Base-by-base conservation (phyloP, 2,329 filamentous ascomycete species). In the Venturia aucupariae region DNA sequence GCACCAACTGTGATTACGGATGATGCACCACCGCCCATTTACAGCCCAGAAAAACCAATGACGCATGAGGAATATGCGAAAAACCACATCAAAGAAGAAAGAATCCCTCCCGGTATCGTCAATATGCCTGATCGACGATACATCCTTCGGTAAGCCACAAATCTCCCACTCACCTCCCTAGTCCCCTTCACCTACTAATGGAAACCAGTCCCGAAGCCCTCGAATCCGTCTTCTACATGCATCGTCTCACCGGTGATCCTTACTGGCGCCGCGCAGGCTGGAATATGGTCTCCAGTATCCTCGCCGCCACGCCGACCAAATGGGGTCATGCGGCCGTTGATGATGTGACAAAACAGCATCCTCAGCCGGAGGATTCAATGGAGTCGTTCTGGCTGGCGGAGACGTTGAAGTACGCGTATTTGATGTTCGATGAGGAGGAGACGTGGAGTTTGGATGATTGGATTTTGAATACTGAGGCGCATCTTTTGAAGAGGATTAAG, bases 171-270 rank as follows among this genome's bases (percentile, higher is more conserved):
- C n/a, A 27, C 4, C n/a, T 46, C 57, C 19, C 19, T 38, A n/a
- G n/a, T 55, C 11, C 30, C 19, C 54, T 17, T 4, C 11, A n/a
- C 32, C 17, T 46, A 22, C 55, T 60, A 44, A 24, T 22, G 46
- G n/a, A 64, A 39, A 62, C 65, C 60, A 70, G 76, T 8, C 89
- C 89, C 24, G 90, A 93, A 75, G 89, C 89, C 2, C 90, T 93
- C 63, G 90, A 93, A 77, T 89, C 86, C 17, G 84, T 94, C 4
- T 93, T 90, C 74, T 83, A 90, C 71, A 84, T 93, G 79, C 90
- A 88, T 73, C 84, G 89, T 65, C 79, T 90, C 65, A 91, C 88
- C 0, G 89, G 88, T 32, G 84, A 90, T 67, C 68, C 79, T 1
- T 76, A 79, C 60, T 88, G 86, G 81, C 84, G 84, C 71, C 82